A percentile compares a stretch with the other conserved stretches of the same genome.
phyloP scores from a whole-genome alignment of 768 basidiomycete species.

The Grammothele lineata region DNA sequence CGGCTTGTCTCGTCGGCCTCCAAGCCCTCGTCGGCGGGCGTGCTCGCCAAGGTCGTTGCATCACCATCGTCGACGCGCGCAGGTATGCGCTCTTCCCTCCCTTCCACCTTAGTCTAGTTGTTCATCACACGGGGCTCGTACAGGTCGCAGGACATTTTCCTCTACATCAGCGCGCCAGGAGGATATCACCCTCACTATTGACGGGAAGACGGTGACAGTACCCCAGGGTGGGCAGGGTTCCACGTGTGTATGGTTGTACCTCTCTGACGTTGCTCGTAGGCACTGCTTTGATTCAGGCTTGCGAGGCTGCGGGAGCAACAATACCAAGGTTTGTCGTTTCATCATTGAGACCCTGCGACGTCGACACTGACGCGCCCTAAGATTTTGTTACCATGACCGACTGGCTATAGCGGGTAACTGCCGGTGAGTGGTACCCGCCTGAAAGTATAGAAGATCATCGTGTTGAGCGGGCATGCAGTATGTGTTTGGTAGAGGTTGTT shows the following conservation, averaged over 20 bases:
- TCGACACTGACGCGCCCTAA: constrained; percentile 25
- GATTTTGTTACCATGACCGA: constrained; percentile 88
- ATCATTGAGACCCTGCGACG: not conserved
- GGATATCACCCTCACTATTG: constrained; percentile 89
- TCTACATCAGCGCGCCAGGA: constrained; percentile 64
- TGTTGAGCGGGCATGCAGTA: constrained; percentile 42
- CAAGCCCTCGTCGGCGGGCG: constrained; percentile 54
- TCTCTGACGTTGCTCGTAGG: constrained; percentile 37
- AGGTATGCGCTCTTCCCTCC: constrained; percentile 22
- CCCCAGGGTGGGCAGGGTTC: constrained; percentile 84
- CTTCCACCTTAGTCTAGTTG: not conserved
- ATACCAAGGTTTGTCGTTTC: constrained; percentile 62
- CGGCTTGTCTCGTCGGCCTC: constrained; percentile 63
- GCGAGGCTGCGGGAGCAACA: constrained; percentile 80
- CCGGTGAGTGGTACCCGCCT: constrained; percentile 49
- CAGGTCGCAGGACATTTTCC: constrained; percentile 59
- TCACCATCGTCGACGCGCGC: constrained; percentile 32
- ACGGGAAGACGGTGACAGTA: constrained; percentile 96
- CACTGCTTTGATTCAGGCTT: constrained; percentile 94
- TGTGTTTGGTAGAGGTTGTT: constrained; percentile 98
- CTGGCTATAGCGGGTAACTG: constrained; percentile 98
- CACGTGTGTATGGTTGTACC: not conserved
- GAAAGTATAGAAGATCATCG: constrained; percentile 3
- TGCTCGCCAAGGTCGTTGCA: constrained; percentile 60
- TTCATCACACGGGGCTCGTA: constrained; percentile 1